Percentiles rank a stretch among this genome's conserved stretches.
phyloP scores from a whole-genome alignment of 2,329 filamentous ascomycete genomes.

The Ilyonectria robusta region DNA sequence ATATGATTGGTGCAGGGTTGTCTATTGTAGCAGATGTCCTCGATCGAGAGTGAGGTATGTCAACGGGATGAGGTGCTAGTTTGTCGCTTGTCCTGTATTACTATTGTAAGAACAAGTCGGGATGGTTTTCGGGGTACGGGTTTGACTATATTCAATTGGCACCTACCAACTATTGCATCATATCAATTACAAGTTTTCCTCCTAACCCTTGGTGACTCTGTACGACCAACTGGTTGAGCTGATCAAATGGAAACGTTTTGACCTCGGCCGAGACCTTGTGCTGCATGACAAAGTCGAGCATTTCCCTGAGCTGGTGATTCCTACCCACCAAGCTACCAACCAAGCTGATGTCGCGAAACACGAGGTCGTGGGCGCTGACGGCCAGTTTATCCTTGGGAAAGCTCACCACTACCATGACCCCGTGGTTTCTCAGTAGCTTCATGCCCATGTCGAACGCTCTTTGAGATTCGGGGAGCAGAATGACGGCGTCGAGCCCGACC shows the following conservation, averaged over 20 bases:
- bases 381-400: conserved; percentile 19
- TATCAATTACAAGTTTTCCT: conserved; percentile 23
- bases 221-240: conserved; percentile 12
- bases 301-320: conserved; percentile 21
- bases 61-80: too few species aligned
- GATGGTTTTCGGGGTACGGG: not conserved
- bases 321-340: conserved; percentile 24
- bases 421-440: conserved; percentile 20
- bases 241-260: conserved; percentile 16
- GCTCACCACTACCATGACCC: conserved; percentile 17
- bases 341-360: conserved; percentile 20
- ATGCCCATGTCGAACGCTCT: conserved; percentile 22
- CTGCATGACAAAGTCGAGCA: conserved; percentile 15
- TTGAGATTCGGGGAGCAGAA: conserved; percentile 21
- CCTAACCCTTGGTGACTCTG: conserved; percentile 4
- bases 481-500: conserved; percentile 16
- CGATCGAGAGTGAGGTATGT: not conserved
- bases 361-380: conserved; percentile 22
- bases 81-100: too few species aligned
- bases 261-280: not conserved
- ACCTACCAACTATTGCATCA: not conserved
- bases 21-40: conserved; percentile 11
- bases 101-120: too few species aligned
- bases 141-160: not conserved
- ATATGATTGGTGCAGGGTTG: conserved; percentile 26